A percentile compares a stretch with the other conserved stretches of the same genome.
phyloP scores from a whole-genome alignment of 1,139 yeast species.

The Candida sanyaensis region DNA sequence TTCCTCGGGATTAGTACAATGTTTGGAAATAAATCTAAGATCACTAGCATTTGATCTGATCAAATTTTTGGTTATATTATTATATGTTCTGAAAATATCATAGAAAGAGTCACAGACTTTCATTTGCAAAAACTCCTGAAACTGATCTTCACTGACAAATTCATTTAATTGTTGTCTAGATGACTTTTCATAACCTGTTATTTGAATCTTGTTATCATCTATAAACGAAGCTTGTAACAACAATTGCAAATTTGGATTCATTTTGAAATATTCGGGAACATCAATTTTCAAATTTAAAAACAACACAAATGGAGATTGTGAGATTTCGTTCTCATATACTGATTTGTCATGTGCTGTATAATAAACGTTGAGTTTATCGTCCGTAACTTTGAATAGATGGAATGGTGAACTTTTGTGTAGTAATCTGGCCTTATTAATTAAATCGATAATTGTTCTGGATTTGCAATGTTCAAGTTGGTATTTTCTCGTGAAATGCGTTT shows the following conservation, averaged over 20 bases:
- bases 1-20: constrained; percentile 11
- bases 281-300: constrained; percentile 53
- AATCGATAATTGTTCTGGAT: constrained; percentile 48
- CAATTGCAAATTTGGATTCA: constrained; percentile 25
- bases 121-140: constrained; percentile 24
- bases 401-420: constrained; percentile 81
- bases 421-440: constrained; percentile 75
- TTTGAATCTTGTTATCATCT: constrained; percentile 28
- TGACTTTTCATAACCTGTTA: constrained; percentile 29
- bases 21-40: constrained; percentile 22
- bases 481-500: constrained; percentile 12
- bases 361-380: constrained; percentile 47
- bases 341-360: constrained; percentile 78
- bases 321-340: constrained; percentile 59
- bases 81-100: constrained; percentile 24
- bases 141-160: constrained; percentile 21
- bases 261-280: constrained; percentile 25
- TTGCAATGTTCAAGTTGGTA: constrained; percentile 9
- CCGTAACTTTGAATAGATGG: constrained; percentile 64
- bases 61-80: constrained; percentile 23
- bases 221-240: constrained; percentile 31
- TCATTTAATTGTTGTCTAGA: constrained; percentile 26
- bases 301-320: constrained; percentile 63
- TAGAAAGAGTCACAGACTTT: constrained; percentile 23
- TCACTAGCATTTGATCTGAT: constrained; percentile 23